Evolutionary conservation across 2,329 filamentous ascomycete species (phyloP), one percentile per base, ranked within the genome.

Genomic region (Apiospora kogelbergensis): DNA sequence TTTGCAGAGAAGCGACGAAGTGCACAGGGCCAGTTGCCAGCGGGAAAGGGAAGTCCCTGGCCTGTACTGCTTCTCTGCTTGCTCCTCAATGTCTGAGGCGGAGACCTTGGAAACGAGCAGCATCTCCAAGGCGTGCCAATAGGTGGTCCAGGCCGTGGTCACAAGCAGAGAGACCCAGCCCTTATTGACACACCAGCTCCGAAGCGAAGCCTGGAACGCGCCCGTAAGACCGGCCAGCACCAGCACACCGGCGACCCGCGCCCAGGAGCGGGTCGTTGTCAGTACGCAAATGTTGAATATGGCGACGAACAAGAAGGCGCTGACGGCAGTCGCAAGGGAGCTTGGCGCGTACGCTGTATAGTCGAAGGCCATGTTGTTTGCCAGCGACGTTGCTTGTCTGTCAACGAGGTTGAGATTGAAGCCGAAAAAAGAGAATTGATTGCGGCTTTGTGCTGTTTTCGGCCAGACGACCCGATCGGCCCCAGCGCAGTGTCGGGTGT

Each of bases 51-150:
- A 11, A 3, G 13, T 3, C 9, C 2, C 11, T 22, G 64, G 13
- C 63, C 17, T 42, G 37, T 9, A n/a, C 3, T 6, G 63, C 63
- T 65, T 42, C 63, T 26, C 22, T 5, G 22, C 37, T n/a, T 42
- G 63, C 11, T 42, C 30, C 9, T 40, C 4, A 9, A 66, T 53
- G 65, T 66, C 65, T 7, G 26, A 13, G 9, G 15, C 2, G 65
- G 26, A 20, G n/a, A 66, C n/a, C n/a, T 53, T 53, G 26, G 65
- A 66, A 13, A 66, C 65, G 26, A 53, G 42, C 40, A 66, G 44
- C 30, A 66, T 37, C 30, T 66, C 65, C 24, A 66, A 2, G 44
- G 42, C 17, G n/a, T 66, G 65, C 44, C 65, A 66, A n/a, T 24
- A 66, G 26, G n/a, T 24, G 30, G 65, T 66, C 65, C 65, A 66